Evolutionary conservation across 2,329 filamentous ascomycete genomes (phyloP).

Genomic region (Gliomastix tumulicola): DNA sequence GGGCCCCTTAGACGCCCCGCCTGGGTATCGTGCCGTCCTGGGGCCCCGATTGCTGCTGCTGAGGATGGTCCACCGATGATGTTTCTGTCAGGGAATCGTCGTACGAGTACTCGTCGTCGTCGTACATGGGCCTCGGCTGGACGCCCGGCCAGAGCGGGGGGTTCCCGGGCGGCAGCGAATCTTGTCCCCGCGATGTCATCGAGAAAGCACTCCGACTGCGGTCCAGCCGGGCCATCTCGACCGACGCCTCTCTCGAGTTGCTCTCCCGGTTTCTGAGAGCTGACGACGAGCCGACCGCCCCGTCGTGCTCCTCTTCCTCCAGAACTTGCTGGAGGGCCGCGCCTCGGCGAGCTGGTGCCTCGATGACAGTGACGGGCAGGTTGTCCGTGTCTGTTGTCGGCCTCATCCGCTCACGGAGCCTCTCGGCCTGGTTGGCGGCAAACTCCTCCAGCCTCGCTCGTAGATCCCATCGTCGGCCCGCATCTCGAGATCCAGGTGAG

Average conservation of each 20-base stretch:
- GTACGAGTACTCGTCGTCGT: constrained; percentile 24
- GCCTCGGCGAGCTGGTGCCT: constrained; percentile 52
- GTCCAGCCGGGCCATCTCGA: constrained; percentile 6
- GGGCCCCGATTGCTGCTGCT: constrained; percentile 18
- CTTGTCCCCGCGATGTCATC: constrained; percentile 9
- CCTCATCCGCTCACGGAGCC: constrained; percentile 47
- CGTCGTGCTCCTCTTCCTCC: constrained; percentile 39
- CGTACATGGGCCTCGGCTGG: constrained; percentile 19
- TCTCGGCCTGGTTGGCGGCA: constrained; percentile 53
- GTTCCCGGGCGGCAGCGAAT: constrained; percentile 18
- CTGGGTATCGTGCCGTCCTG: too few relatives aligned
- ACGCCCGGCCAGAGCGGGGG: constrained; percentile 38
- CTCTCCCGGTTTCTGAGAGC: too few relatives aligned
- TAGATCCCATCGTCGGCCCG: constrained; percentile 43
- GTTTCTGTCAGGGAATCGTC: constrained; percentile 18
- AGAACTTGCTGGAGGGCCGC: constrained; percentile 48
- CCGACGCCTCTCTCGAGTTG: constrained; percentile 12
- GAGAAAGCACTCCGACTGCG: constrained; percentile 14
- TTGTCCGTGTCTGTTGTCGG: constrained; percentile 46
- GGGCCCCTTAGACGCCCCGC: too few relatives aligned
- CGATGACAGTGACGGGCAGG: constrained; percentile 53
- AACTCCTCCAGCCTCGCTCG: constrained; percentile 53
- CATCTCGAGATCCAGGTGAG: neutral
- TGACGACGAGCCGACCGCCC: too few relatives aligned
- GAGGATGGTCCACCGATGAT: constrained; percentile 16